Percentiles rank a stretch among this genome's conserved stretches.
Conservation (phyloP, 345 rosid species). For the Boechera retrofracta region DNA sequence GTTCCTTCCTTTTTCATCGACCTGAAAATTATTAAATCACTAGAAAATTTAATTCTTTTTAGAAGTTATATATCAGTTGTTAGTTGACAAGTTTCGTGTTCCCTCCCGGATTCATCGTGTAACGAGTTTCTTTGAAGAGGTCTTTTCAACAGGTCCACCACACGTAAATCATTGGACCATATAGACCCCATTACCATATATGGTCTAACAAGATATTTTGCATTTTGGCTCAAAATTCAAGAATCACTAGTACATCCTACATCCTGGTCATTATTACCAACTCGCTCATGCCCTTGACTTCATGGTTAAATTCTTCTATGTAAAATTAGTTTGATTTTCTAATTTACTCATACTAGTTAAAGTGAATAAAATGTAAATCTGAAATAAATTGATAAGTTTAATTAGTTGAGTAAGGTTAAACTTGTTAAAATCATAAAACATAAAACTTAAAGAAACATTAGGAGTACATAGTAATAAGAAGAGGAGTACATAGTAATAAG, state of each 20-base stretch:
- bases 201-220: background rate
- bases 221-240: constrained; percentile 9
- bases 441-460: background rate
- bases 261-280: background rate
- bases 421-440: background rate
- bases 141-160: constrained; percentile 28
- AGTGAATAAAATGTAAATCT: background rate
- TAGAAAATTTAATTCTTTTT: background rate
- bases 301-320: background rate
- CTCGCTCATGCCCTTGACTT: background rate
- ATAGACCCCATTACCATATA: constrained; percentile 6
- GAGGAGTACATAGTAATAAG: background rate
- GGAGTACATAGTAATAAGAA: background rate
- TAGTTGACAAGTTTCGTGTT: constrained; percentile 19
- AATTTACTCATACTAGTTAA: background rate
- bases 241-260: background rate
- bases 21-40: constrained; percentile 45
- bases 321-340: background rate
- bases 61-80: constrained; percentile 2
- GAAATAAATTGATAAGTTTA: background rate
- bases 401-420: background rate
- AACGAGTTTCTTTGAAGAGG: background rate
- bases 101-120: background rate
- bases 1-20: constrained; percentile 62
- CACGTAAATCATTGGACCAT: constrained; percentile 1